Evolutionary conservation across 768 basidiomycete species (phyloP).

Genomic region (Auriscalpium microsporum): DNA sequence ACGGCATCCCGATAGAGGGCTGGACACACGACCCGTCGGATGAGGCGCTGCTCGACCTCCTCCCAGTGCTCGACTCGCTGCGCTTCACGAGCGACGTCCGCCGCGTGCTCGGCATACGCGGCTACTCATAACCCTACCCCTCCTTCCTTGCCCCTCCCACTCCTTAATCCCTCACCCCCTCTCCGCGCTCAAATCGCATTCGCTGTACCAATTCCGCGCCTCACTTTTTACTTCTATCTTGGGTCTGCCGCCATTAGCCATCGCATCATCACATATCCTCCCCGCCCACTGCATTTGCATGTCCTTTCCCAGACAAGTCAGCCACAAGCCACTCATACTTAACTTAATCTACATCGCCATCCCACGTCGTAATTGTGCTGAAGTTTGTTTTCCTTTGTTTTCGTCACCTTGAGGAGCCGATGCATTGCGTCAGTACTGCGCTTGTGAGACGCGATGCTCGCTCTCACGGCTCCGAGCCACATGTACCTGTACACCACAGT

Average conservation of each 20-base stretch:
- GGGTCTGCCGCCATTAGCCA: not conserved
- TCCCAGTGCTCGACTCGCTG: conserved; percentile 92
- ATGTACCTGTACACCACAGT: conserved; percentile 15
- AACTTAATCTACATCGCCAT: not conserved
- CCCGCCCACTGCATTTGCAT: not conserved
- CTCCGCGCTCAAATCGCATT: not conserved
- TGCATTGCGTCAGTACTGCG: not conserved
- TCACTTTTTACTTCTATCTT: not conserved
- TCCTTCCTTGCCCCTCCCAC: not conserved
- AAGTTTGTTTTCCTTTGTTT: not conserved
- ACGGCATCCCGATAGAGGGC: conserved; percentile 98
- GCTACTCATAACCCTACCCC: conserved; percentile 31
- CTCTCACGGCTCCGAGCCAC: not conserved
- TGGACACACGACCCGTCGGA: conserved; percentile 98
- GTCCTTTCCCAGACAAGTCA: no score
- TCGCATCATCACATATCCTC: not conserved
- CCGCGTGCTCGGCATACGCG: conserved; percentile 73
- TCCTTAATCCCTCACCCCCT: not conserved
- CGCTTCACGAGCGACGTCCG: conserved; percentile 95
- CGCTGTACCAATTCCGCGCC: not conserved
- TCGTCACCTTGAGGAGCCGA: not conserved
- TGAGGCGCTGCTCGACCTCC: conserved; percentile 89
- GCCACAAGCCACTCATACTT: not conserved
- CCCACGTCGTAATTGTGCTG: not conserved
- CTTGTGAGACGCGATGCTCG: not conserved